Evolutionary conservation across 2,329 filamentous ascomycete genomes (phyloP).

Genomic region (Leptosphaerulina australis): DNA sequence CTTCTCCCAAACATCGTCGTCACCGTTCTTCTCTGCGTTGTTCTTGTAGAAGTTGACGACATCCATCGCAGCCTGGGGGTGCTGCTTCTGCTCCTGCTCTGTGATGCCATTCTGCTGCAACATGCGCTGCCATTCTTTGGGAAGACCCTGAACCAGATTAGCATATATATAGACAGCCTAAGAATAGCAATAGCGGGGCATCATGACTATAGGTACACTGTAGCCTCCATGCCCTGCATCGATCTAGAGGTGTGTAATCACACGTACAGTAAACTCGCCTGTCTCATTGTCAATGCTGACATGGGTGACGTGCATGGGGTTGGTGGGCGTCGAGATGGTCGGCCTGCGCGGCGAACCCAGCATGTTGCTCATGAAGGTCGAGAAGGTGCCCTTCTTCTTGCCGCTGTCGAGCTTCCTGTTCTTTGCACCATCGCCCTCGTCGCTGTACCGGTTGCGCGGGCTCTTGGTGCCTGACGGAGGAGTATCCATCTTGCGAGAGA

Average conservation of each 20-base stretch:
- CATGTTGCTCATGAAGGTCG: constrained; percentile 49
- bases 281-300: constrained; percentile 97
- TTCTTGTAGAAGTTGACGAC: constrained; percentile 98
- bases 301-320: constrained; percentile 96
- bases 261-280: constrained; percentile 86
- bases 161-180: constrained; percentile 15
- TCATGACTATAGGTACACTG: no score
- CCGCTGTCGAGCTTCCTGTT: constrained; percentile 42
- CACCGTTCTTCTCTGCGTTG: constrained; percentile 77
- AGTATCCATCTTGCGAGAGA: constrained; percentile 54
- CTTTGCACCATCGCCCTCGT: constrained; percentile 40
- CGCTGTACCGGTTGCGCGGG: constrained; percentile 50
- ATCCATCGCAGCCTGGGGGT: constrained; percentile 93
- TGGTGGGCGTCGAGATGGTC: constrained; percentile 95
- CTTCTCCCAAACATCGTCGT: constrained; percentile 93
- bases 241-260: no score
- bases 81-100: constrained; percentile 92
- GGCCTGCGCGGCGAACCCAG: constrained; percentile 78
- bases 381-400: constrained; percentile 52
- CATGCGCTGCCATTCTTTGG: constrained; percentile 96
- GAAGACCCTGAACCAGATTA: constrained; percentile 71
- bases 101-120: constrained; percentile 95
- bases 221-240: no score
- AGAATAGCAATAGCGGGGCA: background rate
- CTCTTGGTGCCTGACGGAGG: constrained; percentile 46